Evolutionary conservation across 2,329 filamentous ascomycete genomes (phyloP).

Genomic region (Penicillium occitanis): DNA sequence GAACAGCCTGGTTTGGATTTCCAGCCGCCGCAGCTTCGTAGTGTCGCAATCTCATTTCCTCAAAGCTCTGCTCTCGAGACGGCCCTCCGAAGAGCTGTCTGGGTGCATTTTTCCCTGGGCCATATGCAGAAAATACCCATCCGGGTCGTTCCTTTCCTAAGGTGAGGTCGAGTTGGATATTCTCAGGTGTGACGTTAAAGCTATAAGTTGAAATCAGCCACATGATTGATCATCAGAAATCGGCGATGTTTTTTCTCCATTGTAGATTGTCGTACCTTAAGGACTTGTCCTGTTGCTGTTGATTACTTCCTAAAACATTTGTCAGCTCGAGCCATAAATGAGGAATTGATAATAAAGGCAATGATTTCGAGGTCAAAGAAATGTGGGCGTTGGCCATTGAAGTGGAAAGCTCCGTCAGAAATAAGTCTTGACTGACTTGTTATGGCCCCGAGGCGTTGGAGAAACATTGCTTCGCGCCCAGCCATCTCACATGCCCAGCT

Average conservation of each 20-base stretch:
- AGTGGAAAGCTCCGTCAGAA: background rate
- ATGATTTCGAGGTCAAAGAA: background rate
- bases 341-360: background rate
- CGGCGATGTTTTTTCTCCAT: background rate
- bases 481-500: background rate
- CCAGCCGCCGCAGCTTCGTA: conserved; percentile 65
- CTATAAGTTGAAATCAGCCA: conserved; percentile 32
- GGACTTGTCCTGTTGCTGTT: conserved; percentile 20
- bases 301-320: conserved; percentile 6
- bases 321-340: background rate
- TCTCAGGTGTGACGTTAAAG: conserved; percentile 57
- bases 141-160: conserved; percentile 63
- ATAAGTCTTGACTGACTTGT: background rate
- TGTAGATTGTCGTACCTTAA: background rate
- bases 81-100: conserved; percentile 80
- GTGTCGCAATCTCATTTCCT: conserved; percentile 75
- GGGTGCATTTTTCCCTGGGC: conserved; percentile 72
- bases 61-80: conserved; percentile 78
- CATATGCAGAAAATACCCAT: conserved; percentile 88
- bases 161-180: conserved; percentile 66
- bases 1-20: conserved; percentile 56
- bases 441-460: background rate
- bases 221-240: background rate
- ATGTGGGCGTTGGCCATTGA: background rate
- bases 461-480: background rate